Percentiles rank a stretch among this genome's conserved stretches.
Conservation (phyloP, 331 rosid species). For the Malus hybrid region DNA sequence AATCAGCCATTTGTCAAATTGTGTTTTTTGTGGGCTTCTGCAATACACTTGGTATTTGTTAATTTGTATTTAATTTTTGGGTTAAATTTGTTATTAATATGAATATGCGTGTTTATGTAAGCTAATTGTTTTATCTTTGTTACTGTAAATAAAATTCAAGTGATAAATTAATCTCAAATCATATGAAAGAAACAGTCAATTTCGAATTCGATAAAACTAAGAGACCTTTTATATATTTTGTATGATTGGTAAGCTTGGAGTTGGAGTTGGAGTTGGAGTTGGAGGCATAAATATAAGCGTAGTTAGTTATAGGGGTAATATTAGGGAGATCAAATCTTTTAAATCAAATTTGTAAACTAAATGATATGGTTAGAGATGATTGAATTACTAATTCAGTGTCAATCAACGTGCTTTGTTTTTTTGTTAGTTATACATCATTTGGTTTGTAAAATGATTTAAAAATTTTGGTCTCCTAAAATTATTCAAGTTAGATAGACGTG, state of each 20-base stretch:
- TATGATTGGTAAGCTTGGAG: no score
- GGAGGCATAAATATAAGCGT: no score
- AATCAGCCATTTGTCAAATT: neutral
- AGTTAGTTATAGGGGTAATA: no score
- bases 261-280: no score
- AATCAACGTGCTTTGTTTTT: no score
- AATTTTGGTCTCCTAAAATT: fast-evolving
- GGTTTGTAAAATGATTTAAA: no score
- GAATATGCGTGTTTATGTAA: neutral
- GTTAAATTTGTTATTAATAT: neutral
- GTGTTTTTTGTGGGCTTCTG: neutral
- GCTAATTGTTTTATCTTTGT: neutral
- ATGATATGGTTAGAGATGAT: no score
- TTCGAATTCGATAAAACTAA: neutral
- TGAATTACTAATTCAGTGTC: fast-evolving
- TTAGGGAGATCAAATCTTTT: no score
- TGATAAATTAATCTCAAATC: neutral
- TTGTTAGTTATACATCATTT: no score
- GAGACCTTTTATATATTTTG: no score
- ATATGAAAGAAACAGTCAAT: neutral
- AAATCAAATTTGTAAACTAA: no score
- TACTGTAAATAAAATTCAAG: neutral
- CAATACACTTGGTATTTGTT: neutral
- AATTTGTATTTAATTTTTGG: neutral
- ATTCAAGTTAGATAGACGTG: no score